Evolutionary conservation across 768 basidiomycete genomes (phyloP).

Genomic region (Mycena venus): DNA sequence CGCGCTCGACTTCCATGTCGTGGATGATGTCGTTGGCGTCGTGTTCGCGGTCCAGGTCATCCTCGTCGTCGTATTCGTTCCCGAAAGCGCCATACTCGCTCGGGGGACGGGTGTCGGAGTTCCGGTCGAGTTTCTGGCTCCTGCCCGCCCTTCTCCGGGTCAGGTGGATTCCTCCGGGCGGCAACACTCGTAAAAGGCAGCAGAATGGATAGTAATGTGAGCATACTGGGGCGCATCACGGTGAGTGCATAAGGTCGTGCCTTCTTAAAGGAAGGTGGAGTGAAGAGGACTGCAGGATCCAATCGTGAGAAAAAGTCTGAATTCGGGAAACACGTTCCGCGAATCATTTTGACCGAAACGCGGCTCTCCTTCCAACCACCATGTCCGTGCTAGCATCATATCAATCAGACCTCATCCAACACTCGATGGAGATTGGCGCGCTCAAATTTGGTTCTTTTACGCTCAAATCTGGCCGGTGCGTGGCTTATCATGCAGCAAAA

Average conservation of each 20-base stretch:
- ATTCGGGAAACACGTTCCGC: background rate
- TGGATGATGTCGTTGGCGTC: constrained; percentile 30
- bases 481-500: background rate
- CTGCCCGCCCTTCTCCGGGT: constrained; percentile 18
- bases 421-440: constrained; percentile 77
- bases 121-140: background rate
- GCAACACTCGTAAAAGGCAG: background rate
- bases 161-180: background rate
- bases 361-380: constrained; percentile 7
- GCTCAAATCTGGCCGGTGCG: constrained; percentile 93
- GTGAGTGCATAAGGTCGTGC: background rate
- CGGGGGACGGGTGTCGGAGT: background rate
- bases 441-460: constrained; percentile 94
- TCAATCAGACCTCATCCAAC: constrained; percentile 76
- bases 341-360: background rate
- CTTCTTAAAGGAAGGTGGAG: constrained; percentile 9
- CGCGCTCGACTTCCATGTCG: constrained; percentile 29
- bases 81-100: background rate
- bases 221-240: constrained; percentile 16
- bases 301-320: no score
- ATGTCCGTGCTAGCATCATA: constrained; percentile 58
- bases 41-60: constrained; percentile 23
- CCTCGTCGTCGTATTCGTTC: constrained; percentile 14
- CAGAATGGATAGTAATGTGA: constrained; percentile 3
- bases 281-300: no score